phyloP scores from a whole-genome alignment of 352 stramenopile species.

The Globisporangium recalcitrans region DNA sequence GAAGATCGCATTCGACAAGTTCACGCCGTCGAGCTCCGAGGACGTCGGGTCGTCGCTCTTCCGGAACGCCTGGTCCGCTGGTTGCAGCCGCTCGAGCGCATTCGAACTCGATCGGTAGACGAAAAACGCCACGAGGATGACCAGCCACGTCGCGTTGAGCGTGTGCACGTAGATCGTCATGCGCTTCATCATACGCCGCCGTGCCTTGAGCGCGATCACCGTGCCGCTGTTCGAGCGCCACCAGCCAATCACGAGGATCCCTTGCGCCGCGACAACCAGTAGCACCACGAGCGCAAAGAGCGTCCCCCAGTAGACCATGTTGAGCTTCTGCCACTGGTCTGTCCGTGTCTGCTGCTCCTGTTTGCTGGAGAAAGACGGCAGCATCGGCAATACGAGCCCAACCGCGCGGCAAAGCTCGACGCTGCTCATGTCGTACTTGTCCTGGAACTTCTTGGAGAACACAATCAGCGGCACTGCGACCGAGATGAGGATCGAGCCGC shows the following conservation, averaged over 20 bases:
- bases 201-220: constrained; percentile 61
- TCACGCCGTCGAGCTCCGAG: constrained; percentile 11
- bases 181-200: constrained; percentile 67
- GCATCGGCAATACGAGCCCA: constrained; percentile 37
- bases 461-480: constrained; percentile 36
- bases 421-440: constrained; percentile 33
- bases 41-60: neutral
- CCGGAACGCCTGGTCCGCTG: constrained; percentile 13
- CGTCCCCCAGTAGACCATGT: constrained; percentile 55
- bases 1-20: constrained; percentile 45
- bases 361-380: constrained; percentile 22
- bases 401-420: constrained; percentile 50
- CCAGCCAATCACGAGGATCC: constrained; percentile 61
- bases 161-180: constrained; percentile 71
- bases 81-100: constrained; percentile 31
- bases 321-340: constrained; percentile 51
- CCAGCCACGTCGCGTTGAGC: constrained; percentile 59
- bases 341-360: constrained; percentile 30
- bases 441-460: constrained; percentile 32
- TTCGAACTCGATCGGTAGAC: constrained; percentile 41
- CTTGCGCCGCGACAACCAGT: constrained; percentile 49
- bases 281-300: constrained; percentile 53
- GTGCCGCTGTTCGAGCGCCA: constrained; percentile 76
- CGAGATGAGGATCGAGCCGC: constrained; percentile 34
- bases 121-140: constrained; percentile 57